Percentiles rank a stretch among this genome's conserved stretches.
phyloP scores from a whole-genome alignment of 179 eudicot species.

The Beta macrorhiza region DNA sequence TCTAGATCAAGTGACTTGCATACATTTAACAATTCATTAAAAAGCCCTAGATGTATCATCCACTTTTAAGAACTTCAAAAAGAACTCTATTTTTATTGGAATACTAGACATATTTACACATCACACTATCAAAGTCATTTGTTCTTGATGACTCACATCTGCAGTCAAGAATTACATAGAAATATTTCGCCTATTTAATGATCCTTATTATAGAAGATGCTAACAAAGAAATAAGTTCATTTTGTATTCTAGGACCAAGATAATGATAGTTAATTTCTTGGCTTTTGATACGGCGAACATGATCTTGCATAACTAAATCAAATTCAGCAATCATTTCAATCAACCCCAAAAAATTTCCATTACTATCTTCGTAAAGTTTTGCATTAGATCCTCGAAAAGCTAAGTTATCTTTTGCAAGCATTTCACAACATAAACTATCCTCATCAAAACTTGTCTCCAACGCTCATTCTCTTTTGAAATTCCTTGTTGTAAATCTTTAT shows the following conservation, averaged over 20 bases:
- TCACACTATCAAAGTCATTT: conserved; percentile 30
- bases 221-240: too few species aligned
- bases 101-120: conserved; percentile 11
- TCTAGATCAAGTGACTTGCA: neutral
- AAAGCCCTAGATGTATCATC: neutral
- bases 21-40: neutral
- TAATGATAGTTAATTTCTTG: neutral
- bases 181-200: conserved; percentile 18
- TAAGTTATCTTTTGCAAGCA: neutral
- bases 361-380: neutral
- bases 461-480: too few species aligned
- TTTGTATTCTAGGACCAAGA: neutral
- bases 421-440: too few species aligned
- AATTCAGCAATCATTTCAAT: neutral
- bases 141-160: conserved; percentile 25
- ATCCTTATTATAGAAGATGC: too few species aligned
- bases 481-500: too few species aligned
- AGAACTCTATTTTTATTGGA: neutral
- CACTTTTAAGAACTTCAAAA: neutral
- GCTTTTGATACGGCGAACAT: neutral
- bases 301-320: neutral
- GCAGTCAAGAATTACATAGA: conserved; percentile 30
- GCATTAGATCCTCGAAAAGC: neutral
- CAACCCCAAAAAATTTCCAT: neutral
- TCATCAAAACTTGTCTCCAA: too few species aligned